Evolutionary conservation across 805 yeast genomes (phyloP), one percentile per base, ranked within the genome.

Genomic region (Metschnikowia gelsemii): DNA sequence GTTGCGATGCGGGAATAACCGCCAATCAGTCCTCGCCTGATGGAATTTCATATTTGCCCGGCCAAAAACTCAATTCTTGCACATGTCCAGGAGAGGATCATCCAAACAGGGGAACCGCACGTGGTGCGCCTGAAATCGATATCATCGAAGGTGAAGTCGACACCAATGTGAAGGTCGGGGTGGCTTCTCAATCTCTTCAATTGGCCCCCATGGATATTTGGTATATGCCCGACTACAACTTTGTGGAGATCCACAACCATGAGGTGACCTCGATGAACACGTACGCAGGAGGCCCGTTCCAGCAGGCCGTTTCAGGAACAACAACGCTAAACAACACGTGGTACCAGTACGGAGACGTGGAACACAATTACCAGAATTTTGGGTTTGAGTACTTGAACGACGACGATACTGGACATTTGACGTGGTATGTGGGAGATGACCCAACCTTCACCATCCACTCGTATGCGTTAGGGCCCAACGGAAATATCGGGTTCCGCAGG

Each of bases 401-500:
- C 35, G 45, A 47, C 38, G 44, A 49, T n/a, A 58, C 57, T 8
- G 64, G 69, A 23, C 62, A 66, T 42, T 50, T 66, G 33, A 54
- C 60, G n/a, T 69, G 67, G 56, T 62, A 53, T 32, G 61, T 59
- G 11, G 70, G 64, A 3, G 57, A 55, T 9, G 23, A 41, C 25
- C 89, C 95, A 26, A 84, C 95, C 0, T 76, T 79, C 53, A 84
- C 95, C 0, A 61, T 89, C 32, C 73, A 81, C 56, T 76, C 95
- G 0, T 73, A 73, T 27, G 85, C 96, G 0, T 68, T 91, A 44
- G 84, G 87, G 43, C 96, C 96, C 26, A 86, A 86, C 61, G 98
- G 99, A 52, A 91, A 91, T 62, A 68, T 91, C 50, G 93, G 79
- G 29, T 80, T 84, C 84, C 80, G 98, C 63, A 65, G 77, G 50